Conservation (phyloP, 2,329 filamentous ascomycete species). For the Clathrospora elynae region DNA sequence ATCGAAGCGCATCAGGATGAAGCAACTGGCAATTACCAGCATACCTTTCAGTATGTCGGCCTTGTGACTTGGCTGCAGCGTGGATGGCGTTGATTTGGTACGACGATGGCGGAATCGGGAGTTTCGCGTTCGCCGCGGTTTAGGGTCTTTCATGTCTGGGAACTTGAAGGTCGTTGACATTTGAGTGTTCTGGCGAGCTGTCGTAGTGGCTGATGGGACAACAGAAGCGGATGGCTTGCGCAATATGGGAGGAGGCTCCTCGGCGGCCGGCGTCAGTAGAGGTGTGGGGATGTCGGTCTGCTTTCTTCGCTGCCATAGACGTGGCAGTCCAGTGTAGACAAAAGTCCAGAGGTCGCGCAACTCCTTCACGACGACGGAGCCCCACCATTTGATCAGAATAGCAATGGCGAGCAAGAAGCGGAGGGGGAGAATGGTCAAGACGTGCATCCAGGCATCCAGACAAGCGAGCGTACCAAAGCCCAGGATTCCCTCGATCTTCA, state of each 20-base stretch:
- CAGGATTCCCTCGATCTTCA: slow-evolving; percentile 80
- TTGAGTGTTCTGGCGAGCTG: slow-evolving; percentile 32
- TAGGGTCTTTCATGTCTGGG: slow-evolving; percentile 36
- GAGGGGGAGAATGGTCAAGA: slow-evolving; percentile 91
- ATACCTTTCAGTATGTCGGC: slow-evolving; percentile 91
- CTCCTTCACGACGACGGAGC: slow-evolving; percentile 72
- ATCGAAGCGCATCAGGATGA: slow-evolving; percentile 86
- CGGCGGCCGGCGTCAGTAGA: slow-evolving; percentile 34
- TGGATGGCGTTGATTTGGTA: slow-evolving; percentile 83
- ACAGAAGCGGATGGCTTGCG: slow-evolving; percentile 33
- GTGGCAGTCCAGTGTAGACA: slow-evolving; percentile 77
- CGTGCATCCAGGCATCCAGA: slow-evolving; percentile 94
- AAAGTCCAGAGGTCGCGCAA: slow-evolving; percentile 72
- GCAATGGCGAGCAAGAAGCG: slow-evolving; percentile 81
- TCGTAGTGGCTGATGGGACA: slow-evolving; percentile 20
- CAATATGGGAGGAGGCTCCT: slow-evolving; percentile 32
- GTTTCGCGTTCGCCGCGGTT: slow-evolving; percentile 36
- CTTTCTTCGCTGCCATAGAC: slow-evolving; percentile 72
- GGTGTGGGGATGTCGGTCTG: slow-evolving; percentile 46
- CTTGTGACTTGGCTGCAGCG: slow-evolving; percentile 85
- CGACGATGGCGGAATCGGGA: slow-evolving; percentile 65
- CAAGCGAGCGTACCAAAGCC: slow-evolving; percentile 90
- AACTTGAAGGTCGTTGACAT: slow-evolving; percentile 32
- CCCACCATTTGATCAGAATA: slow-evolving; percentile 80
- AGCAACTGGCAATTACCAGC: slow-evolving; percentile 83